These are phyloP conservation scores for Tricholoma saponaceum DNA, from an alignment of 768 basidiomycete species.

Conservation along the genomic window DNA sequence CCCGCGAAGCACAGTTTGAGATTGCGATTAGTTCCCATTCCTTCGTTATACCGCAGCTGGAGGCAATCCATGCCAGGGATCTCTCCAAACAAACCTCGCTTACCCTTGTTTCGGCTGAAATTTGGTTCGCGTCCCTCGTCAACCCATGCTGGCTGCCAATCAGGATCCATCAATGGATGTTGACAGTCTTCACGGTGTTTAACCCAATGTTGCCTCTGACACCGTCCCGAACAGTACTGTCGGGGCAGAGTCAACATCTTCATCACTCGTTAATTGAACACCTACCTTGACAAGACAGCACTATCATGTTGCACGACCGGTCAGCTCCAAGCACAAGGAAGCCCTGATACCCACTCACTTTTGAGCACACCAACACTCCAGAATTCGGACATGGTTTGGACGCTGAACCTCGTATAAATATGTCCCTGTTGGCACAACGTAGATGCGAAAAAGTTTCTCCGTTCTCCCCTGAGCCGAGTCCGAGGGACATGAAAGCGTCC, in stretches of 20 bases:
- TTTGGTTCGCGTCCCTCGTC: not conserved
- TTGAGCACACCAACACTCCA: constrained; percentile 23
- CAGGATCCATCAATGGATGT: constrained; percentile 19
- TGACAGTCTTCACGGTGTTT: constrained; percentile 24
- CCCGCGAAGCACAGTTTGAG: constrained; percentile 26
- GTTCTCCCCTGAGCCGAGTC: constrained; percentile 22
- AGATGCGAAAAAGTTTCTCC: constrained; percentile 20
- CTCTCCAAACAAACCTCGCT: constrained; percentile 18
- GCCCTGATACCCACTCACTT: constrained; percentile 12
- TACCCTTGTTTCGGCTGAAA: constrained; percentile 1
- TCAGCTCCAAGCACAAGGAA: not conserved
- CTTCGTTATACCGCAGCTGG: constrained; percentile 21
- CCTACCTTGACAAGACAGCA: constrained; percentile 13
- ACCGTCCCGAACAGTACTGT: constrained; percentile 31
- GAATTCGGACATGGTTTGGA: constrained; percentile 3
- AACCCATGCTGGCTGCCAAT: constrained; percentile 28
- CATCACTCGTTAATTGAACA: not conserved
- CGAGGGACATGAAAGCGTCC: constrained; percentile 20
- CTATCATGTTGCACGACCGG: not conserved
- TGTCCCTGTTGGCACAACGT: constrained; percentile 21
- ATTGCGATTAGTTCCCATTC: constrained; percentile 6
- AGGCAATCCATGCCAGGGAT: constrained; percentile 25
- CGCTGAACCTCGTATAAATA: not conserved
- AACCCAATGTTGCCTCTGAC: constrained; percentile 28
- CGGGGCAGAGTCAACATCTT: not conserved